Evolutionary conservation across 2,329 filamentous ascomycete species (phyloP).

Genomic region (Salinomyces thailandicus): DNA sequence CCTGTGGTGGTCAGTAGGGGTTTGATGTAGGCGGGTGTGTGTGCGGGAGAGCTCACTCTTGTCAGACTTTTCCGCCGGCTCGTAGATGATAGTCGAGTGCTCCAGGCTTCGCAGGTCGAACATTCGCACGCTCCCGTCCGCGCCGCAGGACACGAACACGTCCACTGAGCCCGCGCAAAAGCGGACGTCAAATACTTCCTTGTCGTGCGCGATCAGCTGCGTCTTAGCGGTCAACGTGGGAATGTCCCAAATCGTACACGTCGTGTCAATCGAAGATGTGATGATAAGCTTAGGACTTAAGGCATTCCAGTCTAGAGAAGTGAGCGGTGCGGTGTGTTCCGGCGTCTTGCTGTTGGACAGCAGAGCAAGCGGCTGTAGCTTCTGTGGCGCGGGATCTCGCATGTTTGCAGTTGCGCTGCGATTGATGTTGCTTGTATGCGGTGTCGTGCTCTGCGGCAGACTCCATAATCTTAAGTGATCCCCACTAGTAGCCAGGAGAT

Average conservation of each 20-base stretch:
- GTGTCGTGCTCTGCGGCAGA: conserved; percentile 46
- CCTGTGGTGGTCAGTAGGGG: conserved; percentile 7
- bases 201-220: conserved; percentile 95
- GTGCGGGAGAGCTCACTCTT: conserved; percentile 29
- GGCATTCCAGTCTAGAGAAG: conserved; percentile 95
- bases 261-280: conserved; percentile 96
- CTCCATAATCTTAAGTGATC: conserved; percentile 94
- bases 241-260: conserved; percentile 99
- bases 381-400: conserved; percentile 54
- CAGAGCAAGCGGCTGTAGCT: conserved; percentile 83
- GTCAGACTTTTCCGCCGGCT: conserved; percentile 76
- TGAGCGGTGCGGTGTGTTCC: conserved; percentile 92
- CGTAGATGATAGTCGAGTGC: conserved; percentile 98
- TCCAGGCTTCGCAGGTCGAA: conserved; percentile 94
- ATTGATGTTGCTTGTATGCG: conserved; percentile 55
- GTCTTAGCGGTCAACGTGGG: conserved; percentile 96
- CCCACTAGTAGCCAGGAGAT: conserved; percentile 86
- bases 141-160: conserved; percentile 94
- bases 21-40: too few species aligned
- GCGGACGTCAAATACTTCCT: conserved; percentile 95
- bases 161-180: conserved; percentile 99
- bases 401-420: conserved; percentile 52
- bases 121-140: conserved; percentile 96
- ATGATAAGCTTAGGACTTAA: conserved; percentile 96
- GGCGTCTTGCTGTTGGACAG: conserved; percentile 97